Conservation (phyloP, 768 basidiomycete genomes). For the Boletus sp. region DNA sequence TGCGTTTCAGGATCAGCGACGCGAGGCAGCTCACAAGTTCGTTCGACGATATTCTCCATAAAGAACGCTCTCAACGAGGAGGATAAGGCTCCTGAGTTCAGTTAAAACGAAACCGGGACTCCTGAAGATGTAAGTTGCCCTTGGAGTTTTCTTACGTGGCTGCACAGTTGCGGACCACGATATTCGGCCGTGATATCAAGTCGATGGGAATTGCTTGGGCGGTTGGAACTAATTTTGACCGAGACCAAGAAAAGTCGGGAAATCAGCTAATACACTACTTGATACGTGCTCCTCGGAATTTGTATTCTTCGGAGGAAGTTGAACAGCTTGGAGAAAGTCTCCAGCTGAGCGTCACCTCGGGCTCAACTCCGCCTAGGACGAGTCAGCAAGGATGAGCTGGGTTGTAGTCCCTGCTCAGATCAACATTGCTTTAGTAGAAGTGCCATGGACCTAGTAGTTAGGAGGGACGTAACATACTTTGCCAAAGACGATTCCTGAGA, state of each 20-base stretch:
- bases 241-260: neutral
- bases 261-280: neutral
- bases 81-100: neutral
- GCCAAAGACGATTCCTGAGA: no score
- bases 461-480: neutral
- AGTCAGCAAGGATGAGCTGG: neutral
- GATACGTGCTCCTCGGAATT: no score
- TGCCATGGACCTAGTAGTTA: neutral
- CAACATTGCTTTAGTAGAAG: neutral
- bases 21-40: slow-evolving; percentile 9
- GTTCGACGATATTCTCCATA: slow-evolving; percentile 12
- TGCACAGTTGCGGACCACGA: neutral
- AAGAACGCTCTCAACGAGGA: neutral
- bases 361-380: neutral
- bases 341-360: neutral
- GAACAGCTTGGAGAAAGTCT: neutral
- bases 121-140: neutral
- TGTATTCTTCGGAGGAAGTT: neutral
- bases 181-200: neutral
- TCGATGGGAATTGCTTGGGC: neutral
- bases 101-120: neutral
- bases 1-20: neutral
- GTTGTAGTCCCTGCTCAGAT: neutral
- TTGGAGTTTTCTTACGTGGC: neutral
- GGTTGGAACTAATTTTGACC: neutral